Base-by-base conservation (phyloP, 1,139 yeast genomes). In the Sugiyamaella neomexicana region DNA sequence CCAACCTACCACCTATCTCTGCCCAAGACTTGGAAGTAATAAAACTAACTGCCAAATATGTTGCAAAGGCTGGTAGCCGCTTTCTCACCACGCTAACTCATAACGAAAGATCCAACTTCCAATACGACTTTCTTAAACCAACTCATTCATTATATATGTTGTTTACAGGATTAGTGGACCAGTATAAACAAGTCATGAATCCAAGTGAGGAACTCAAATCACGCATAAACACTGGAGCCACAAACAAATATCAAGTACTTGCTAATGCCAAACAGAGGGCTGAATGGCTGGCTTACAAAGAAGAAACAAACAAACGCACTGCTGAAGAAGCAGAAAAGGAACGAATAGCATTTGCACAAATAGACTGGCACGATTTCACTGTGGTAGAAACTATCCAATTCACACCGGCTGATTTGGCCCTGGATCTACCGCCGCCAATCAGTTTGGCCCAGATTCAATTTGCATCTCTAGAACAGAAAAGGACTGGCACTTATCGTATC, bases 291-390 rank as follows among this genome's bases (percentile, higher is more conserved):
- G 75, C 78, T 12, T 75, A 76, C 53, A 68, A 72, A 45, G 70
- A 71, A 40, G 71, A 67, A 15, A 68, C 76, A 60, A 69, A 57
- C 7, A 60, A 61, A 31, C 64, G 69, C 47, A 64, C 66, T 31
- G 62, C 69, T 55, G 67, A 74, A 65, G 62, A 69, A 55, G 62
- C 70, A 53, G 72, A 72, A 57, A 60, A 72, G 51, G 78, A 78
- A 51, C 60, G 66, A 70, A 75, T 81, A 27, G 83, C 80, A 46
- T 88, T 78, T 70, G 91, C 95, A 0, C 80, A 86, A 31, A 85
- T 89, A 25, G 91, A 91, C 69, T 93, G 99, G 99, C 85, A 85
- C 58, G 89, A 87, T 58, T 90, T 90, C 65, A 74, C 78, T 1
- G 75, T 89, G 15, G 86, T 87, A 2, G 90, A 85, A 49, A 82